A percentile compares a stretch with the other conserved stretches of the same genome.
These are phyloP conservation scores for Zychaea mexicana DNA, from an alignment of 371 early-diverging fungal genomes.

Conservation along the genomic window DNA sequence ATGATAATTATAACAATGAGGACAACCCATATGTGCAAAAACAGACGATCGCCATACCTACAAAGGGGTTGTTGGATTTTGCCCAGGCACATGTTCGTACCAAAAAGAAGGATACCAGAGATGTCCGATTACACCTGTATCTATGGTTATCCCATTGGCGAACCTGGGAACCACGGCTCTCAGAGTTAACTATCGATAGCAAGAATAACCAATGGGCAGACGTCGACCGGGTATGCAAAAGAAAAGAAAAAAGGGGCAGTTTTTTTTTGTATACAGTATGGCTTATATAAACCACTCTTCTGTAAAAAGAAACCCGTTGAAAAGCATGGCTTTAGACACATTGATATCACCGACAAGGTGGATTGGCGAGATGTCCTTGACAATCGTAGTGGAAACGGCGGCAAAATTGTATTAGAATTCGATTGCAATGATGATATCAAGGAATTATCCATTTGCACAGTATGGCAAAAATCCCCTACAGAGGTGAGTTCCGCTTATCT, in stretches of 20 bases:
- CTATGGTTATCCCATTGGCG: conserved; percentile 36
- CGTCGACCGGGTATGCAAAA: conserved; percentile 17
- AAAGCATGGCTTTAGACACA: conserved; percentile 29
- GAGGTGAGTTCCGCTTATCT: conserved; percentile 19
- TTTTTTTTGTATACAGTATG: too few relatives aligned
- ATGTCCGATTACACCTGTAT: conserved; percentile 34
- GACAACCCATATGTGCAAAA: too few relatives aligned
- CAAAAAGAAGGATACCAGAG: conserved; percentile 25
- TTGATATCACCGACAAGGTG: conserved; percentile 40
- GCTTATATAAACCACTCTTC: too few relatives aligned
- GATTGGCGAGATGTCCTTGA: conserved; percentile 11
- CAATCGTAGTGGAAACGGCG: conserved; percentile 7
- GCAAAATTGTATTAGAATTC: conserved; percentile 8
- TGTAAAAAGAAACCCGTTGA: conserved; percentile 7
- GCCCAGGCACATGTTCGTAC: not conserved
- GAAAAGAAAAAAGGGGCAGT: not conserved
- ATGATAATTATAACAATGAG: conserved; percentile 11
- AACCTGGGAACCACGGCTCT: conserved; percentile 18
- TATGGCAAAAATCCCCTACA: conserved; percentile 28
- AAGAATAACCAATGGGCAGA: conserved; percentile 16
- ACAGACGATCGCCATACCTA: not conserved
- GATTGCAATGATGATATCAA: conserved; percentile 7
- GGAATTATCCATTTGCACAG: conserved; percentile 34
- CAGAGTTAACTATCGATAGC: conserved; percentile 10
- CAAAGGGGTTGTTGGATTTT: conserved; percentile 15